Percentiles rank a stretch among this genome's conserved stretches.
phyloP scores from a whole-genome alignment of 2,329 filamentous ascomycete genomes.

The Escovopsis sp. region DNA sequence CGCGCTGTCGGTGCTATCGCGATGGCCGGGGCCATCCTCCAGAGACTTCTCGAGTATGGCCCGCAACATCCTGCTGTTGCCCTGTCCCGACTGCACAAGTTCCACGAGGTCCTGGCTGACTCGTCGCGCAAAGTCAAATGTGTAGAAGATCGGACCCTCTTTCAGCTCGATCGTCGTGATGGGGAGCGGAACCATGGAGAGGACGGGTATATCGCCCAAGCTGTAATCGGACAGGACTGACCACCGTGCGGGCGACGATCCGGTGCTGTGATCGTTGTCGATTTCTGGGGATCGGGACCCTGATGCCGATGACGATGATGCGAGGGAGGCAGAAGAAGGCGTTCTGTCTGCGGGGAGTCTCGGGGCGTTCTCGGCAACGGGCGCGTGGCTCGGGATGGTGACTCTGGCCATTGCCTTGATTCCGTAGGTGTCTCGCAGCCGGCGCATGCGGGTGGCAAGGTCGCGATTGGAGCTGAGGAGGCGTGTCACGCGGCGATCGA shows the following conservation, averaged over 20 bases:
- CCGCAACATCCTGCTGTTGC: constrained; percentile 7
- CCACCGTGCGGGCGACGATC: constrained; percentile 6
- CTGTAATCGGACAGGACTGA: constrained; percentile 16
- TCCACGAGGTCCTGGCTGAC: constrained; percentile 15
- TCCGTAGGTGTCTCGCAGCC: constrained; percentile 10
- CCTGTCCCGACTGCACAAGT: constrained; percentile 8
- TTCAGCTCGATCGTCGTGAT: constrained; percentile 15
- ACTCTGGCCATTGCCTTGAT: constrained; percentile 6
- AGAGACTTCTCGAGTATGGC: constrained; percentile 4
- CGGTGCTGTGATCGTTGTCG: too few species aligned
- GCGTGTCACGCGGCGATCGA: constrained; percentile 18
- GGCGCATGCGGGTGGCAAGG: constrained; percentile 17
- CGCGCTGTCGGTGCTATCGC: background rate
- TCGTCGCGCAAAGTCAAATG: constrained; percentile 13
- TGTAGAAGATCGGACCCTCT: constrained; percentile 18
- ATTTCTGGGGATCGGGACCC: background rate
- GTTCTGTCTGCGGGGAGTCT: constrained; percentile 5
- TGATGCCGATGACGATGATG: constrained; percentile 1
- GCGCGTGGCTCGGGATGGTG: constrained; percentile 7
- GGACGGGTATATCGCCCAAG: constrained; percentile 15
- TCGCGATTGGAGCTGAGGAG: constrained; percentile 20
- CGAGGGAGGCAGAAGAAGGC: constrained; percentile 6
- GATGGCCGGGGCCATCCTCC: background rate
- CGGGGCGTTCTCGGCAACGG: constrained; percentile 5
- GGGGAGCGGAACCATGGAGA: constrained; percentile 18